Base-by-base conservation (phyloP, 1,284 basidiomycete genomes). In the Cryptococcus amylolentus region DNA sequence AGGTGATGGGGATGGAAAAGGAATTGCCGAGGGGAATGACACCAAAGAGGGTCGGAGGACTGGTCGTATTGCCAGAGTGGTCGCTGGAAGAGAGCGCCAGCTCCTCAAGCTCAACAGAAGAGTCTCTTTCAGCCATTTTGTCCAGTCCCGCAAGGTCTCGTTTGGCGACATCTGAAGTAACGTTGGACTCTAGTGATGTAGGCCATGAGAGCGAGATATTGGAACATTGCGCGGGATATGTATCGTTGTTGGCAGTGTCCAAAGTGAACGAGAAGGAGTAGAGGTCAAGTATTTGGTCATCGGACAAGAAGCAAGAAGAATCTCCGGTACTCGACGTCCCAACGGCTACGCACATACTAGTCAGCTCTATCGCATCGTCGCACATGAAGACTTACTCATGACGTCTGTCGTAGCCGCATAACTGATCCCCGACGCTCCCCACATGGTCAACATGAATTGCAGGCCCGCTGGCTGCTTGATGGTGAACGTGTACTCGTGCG, bases 11-110 rank as follows among this genome's bases (percentile, higher is more conserved):
- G 14, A 76, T 70, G 13, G 58, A 64, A 59, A 76, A 76, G 20
- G 68, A 69, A 57, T 76, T 76, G 47, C 74, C 74, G 1, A 76
- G 60, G 0, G 74, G 74, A 38, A 76, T 76, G 57, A 76, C 69
- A 31, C 74, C 74, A 45, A 76, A 76, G 58, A 76, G 61, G 0
- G 72, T 72, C 9, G 74, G 74, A 10, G 74, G 74, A 20, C 62
- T 50, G 2, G 72, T 76, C 1, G 74, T 76, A 55, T 76, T 76
- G 37, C 71, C 71, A 7, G 51, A 50, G 45, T 67, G 56, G 20
- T 62, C 58, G 13, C 63, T 66, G 8, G 65, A 63, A 6, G 60
- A 65, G 2, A 57, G 16, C 35, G 50, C 57, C 38, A 31, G 38
- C 51, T 50, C 40, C 37, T 46, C 40, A 18, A 45, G 16, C 27